Base-by-base conservation (phyloP, 805 yeast genomes). In the Starmerella ratchasimensis region DNA sequence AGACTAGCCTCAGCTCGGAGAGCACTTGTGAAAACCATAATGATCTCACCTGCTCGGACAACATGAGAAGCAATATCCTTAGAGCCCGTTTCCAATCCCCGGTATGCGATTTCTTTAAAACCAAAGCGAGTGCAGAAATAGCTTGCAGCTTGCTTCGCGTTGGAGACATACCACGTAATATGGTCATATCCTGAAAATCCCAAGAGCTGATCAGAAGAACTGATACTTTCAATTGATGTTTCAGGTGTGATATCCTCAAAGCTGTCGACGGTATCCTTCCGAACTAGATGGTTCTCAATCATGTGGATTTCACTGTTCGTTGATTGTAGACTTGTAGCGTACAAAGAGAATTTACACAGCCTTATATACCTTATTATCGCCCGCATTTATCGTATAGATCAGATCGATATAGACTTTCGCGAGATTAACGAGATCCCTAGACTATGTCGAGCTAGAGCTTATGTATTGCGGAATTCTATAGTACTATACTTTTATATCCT, bases 121-220 rank as follows among this genome's bases (percentile, higher is more conserved):
- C 93, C 93, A 57, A 72, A 67, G 5, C 68, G 58, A 13, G 62
- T 50, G 31, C 70, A 64, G 41, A 76, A 70, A 51, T 66, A 69
- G 17, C 58, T 53, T 0, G 93, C 76, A 31, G 72, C 61, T 43
- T 71, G 72, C 42, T 71, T 73, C 18, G 88, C 80, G 45, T 80
- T 79, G n/a, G 81, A 69, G 10, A 76, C 78, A 43, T 75, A 77
- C 65, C 78, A 71, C 11, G 78, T 76, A 3, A 80, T 64, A 49
- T 76, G 76, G 57, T 71, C 75, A 51, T 76, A 80, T n/a, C 36
- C 46, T 5, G 19, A 5, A 25, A 36, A 29, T 2, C 23, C 23
- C 23, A 6, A 14, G 5, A 10, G 6, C 7, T n/a, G 17, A 6
- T 9, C 14, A 13, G 17, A 24, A 6, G 20, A 26, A 5, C 4